Evolutionary conservation across 139 green algal genomes (phyloP), one percentile per base, ranked within the genome.

Genomic region (Mesotaenium endlicherianum): DNA sequence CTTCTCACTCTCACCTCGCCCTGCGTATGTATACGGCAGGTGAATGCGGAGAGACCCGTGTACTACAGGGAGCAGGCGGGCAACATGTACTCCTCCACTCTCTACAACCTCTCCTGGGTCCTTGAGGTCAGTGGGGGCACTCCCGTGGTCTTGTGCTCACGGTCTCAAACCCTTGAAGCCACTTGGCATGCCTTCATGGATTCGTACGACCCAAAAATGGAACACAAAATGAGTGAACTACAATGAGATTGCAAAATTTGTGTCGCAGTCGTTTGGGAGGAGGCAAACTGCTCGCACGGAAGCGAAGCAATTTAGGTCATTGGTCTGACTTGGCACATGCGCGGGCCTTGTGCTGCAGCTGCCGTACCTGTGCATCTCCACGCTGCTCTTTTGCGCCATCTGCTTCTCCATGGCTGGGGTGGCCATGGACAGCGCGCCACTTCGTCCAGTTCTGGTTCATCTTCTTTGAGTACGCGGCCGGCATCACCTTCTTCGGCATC

Each of bases 31-130:
- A 69, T 64, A 5, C 8, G n/a, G 5, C 45, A 82, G 55, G 77
- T 86, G 20, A 81, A 86, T 26, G 47, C 47, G 34, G 79, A 86
- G 44, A 36, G 79, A 31, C 64, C 79, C 4, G 64, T 86, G 79
- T 86, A 72, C 39, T 86, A 81, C 67, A 0, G 80, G 5, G 79
- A 85, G 67, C 44, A 68, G 17, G 40, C 79, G 11, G 42, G 70
- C n/a, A 69, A 80, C 47, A 86, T 86, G 80, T 86, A 86, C 50
- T 71, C 80, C 11, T n/a, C 42, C 1, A 43, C 44, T 38, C 38
- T 86, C 39, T 86, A 86, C 42, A 70, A 81, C 53, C 2, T 80
- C 34, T 86, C 80, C 0, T 86, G 80, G 80, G 77, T 84, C 30
- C 30, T 44, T 57, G 57, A 84, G 77, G 77, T 84, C 36, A 4